Conservation (phyloP, 805 yeast species). For the Candida chilensis region DNA sequence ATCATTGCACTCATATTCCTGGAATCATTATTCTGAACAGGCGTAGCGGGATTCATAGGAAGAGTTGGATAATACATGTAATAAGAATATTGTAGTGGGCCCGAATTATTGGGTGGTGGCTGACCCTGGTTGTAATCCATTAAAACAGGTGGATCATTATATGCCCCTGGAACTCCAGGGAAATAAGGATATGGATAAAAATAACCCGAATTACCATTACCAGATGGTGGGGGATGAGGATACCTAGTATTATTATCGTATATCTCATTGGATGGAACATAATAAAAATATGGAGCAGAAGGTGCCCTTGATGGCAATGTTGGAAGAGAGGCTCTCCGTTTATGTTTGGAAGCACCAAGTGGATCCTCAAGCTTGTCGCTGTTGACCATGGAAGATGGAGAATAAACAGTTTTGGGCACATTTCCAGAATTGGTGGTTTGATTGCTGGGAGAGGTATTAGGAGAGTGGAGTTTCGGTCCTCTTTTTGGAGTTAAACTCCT, state of each 20-base stretch:
- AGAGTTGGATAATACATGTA: not conserved
- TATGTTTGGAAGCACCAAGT: slow-evolving; percentile 1
- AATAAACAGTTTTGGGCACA: slow-evolving; percentile 5
- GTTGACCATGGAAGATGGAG: slow-evolving; percentile 6
- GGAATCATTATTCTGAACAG: no score
- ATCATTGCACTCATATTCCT: no score
- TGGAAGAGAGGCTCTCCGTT: not conserved
- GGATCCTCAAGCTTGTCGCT: slow-evolving; percentile 5
- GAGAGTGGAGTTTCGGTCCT: slow-evolving; percentile 4
- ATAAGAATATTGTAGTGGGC: no score
- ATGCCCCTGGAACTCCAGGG: no score
- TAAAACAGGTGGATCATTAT: no score
- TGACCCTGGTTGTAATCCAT: no score
- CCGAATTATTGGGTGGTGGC: no score
- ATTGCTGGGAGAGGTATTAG: slow-evolving; percentile 6
- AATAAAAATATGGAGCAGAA: slow-evolving; percentile 9
- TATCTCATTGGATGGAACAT: slow-evolving; percentile 8
- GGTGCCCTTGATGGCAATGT: slow-evolving; percentile 1
- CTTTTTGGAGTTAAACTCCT: slow-evolving; percentile 2
- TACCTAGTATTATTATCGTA: not conserved
- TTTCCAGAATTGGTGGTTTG: slow-evolving; percentile 3
- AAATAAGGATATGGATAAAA: no score
- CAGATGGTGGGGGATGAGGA: not conserved
- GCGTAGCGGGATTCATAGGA: no score
- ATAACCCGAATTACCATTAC: no score